Conservation (phyloP, 768 basidiomycete species). For the Hygrophoropsis aurantiaca region DNA sequence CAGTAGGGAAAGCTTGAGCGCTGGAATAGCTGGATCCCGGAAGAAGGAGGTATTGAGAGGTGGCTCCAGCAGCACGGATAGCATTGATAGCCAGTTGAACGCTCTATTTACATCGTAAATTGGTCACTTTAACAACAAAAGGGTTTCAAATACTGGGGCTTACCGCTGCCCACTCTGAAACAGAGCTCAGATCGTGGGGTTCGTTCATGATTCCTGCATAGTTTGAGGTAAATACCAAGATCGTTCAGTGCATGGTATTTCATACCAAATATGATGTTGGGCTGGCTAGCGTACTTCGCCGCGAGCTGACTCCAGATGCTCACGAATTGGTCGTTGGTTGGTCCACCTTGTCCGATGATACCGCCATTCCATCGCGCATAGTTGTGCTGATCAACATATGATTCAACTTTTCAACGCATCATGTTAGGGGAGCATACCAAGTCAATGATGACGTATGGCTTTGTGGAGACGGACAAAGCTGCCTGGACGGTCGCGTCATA, state of each 20-base stretch:
- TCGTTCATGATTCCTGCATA: constrained; percentile 42
- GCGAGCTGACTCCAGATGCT: constrained; percentile 49
- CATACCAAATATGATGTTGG: constrained; percentile 46
- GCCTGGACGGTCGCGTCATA: constrained; percentile 53
- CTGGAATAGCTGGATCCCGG: constrained; percentile 43
- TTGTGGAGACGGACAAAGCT: constrained; percentile 38
- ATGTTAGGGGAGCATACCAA: constrained; percentile 30
- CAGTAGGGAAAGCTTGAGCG: constrained; percentile 38
- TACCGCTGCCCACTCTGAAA: constrained; percentile 23
- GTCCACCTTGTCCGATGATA: constrained; percentile 60
- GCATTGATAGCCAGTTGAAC: constrained; percentile 34
- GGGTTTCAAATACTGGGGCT: neutral
- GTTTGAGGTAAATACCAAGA: constrained; percentile 9
- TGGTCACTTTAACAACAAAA: too few species aligned
- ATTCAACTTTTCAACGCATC: neutral
- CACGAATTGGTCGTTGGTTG: constrained; percentile 49
- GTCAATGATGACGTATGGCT: constrained; percentile 51
- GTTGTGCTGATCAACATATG: constrained; percentile 42
- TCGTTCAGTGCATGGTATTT: constrained; percentile 29
- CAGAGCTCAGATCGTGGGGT: constrained; percentile 39
- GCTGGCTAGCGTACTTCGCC: constrained; percentile 40
- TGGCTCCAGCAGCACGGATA: constrained; percentile 38
- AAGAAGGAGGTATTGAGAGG: constrained; percentile 40
- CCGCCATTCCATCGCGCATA: constrained; percentile 58
- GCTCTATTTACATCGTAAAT: constrained; percentile 32